phyloP scores from a whole-genome alignment of 257 asterid species.

The Nicotiana tabacum region DNA sequence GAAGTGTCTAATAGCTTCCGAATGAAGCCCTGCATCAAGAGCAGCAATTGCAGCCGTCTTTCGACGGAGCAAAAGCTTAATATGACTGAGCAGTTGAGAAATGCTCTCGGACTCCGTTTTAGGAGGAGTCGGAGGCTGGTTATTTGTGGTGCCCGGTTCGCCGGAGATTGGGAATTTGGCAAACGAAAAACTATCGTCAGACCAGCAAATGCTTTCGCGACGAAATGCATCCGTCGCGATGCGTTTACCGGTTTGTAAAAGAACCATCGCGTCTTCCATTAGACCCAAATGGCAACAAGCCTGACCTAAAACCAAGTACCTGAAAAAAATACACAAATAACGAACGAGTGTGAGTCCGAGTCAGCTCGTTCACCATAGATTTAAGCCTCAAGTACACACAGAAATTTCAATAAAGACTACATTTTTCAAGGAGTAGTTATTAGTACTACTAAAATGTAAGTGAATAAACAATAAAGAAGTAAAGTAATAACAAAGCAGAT shows the following conservation, averaged over 20 bases:
- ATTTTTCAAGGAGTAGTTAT: neutral
- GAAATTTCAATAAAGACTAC: neutral
- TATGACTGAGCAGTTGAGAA: slow-evolving; percentile 63
- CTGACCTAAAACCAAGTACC: slow-evolving; percentile 83
- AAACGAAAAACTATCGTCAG: slow-evolving; percentile 75
- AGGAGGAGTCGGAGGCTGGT: slow-evolving; percentile 35
- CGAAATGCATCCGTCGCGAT: slow-evolving; percentile 85
- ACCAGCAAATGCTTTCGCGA: slow-evolving; percentile 77
- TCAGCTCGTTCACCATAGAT: neutral
- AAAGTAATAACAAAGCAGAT: neutral
- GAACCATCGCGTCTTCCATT: slow-evolving; percentile 94
- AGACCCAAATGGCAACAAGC: slow-evolving; percentile 93
- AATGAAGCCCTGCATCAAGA: slow-evolving; percentile 57
- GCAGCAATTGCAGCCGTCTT: slow-evolving; percentile 76
- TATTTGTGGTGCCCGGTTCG: slow-evolving; percentile 25
- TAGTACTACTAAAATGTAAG: slow-evolving; percentile 1
- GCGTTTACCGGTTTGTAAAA: slow-evolving; percentile 88
- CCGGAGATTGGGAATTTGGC: slow-evolving; percentile 41
- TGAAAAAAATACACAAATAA: slow-evolving; percentile 20
- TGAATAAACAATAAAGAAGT: slow-evolving; percentile 2
- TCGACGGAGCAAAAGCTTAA: slow-evolving; percentile 66
- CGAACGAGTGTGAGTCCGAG: neutral
- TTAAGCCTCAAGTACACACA: neutral
- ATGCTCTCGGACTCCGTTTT: slow-evolving; percentile 54
- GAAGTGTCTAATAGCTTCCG: slow-evolving; percentile 69